Base-by-base conservation (phyloP, 1,284 basidiomycete species). In the Sporisorium exsertum region DNA sequence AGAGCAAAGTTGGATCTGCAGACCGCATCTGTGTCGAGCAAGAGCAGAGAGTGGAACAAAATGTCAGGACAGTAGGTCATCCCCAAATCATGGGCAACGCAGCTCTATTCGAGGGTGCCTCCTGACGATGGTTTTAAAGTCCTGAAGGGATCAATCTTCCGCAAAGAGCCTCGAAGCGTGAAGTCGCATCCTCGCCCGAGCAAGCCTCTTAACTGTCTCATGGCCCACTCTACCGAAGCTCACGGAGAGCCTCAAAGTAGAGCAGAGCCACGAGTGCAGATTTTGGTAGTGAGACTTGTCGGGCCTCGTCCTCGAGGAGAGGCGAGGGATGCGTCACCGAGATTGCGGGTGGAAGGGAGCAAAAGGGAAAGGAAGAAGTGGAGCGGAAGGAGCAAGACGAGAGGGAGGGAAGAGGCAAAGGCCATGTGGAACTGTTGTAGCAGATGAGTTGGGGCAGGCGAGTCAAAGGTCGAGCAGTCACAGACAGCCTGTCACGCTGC, bases 81-180 rank as follows among this genome's bases (percentile, higher is more conserved):
- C 74, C 74, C 58, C 71, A 72, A 69, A 70, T 77, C 74, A 77
- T 77, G 74, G 74, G 74, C 69, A 62, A 62, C 69, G 46, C 57
- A 57, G 60, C 67, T 65, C 74, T 56, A 43, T 40, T 54, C 53
- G 64, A 67, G 65, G 74, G 66, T 59, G 58, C 74, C 74, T 77
- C 74, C 74, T 72, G 71, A 77, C 74, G 56, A 77, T 77, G 74
- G 74, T 77, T 77, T 77, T 77, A 70, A 73, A 70, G 74, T 63
- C 70, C 66, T 54, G 51, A 59, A 62, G 40, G 40, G n/a, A 58
- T 59, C 54, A 51, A 60, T 76, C 69, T 76, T 47, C 73, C 73
- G 73, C 73, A 61, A 59, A 50, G n/a, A 22, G 43, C 47, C 65
- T 73, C 65, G 64, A 46, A n/a, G 54, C 20, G 57, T 66, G 62